Conservation (phyloP, 1,139 yeast species). For the Schwanniomyces etchellsii region DNA sequence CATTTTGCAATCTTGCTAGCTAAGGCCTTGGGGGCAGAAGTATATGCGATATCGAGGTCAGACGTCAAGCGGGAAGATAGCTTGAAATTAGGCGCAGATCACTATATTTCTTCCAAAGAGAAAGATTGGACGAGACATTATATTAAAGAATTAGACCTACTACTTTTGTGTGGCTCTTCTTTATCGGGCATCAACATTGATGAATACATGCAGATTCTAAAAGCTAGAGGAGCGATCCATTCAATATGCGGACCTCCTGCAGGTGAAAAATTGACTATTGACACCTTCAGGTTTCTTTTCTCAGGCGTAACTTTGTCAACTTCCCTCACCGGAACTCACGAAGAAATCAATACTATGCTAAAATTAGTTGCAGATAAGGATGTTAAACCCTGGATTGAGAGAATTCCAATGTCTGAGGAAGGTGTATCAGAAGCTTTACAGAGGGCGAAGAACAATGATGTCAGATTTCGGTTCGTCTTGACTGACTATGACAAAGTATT, state of each 20-base stretch:
- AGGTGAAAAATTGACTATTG: slow-evolving; percentile 22
- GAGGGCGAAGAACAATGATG: slow-evolving; percentile 43
- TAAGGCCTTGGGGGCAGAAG: slow-evolving; percentile 37
- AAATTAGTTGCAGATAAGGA: slow-evolving; percentile 33
- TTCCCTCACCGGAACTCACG: slow-evolving; percentile 31
- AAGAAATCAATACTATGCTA: slow-evolving; percentile 34
- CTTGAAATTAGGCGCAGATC: slow-evolving; percentile 30
- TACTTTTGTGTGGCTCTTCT: slow-evolving; percentile 44
- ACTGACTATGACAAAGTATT: slow-evolving; percentile 43
- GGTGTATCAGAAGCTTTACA: slow-evolving; percentile 24
- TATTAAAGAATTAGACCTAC: slow-evolving; percentile 37
- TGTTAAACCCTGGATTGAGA: slow-evolving; percentile 40
- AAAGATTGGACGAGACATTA: slow-evolving; percentile 25
- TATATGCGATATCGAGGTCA: slow-evolving; percentile 34
- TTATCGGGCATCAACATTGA: slow-evolving; percentile 29
- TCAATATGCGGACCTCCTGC: slow-evolving; percentile 50
- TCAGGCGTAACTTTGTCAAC: slow-evolving; percentile 8
- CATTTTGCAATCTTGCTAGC: slow-evolving; percentile 40
- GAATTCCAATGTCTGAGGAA: slow-evolving; percentile 30
- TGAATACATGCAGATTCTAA: slow-evolving; percentile 26
- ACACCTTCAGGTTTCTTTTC: slow-evolving; percentile 18
- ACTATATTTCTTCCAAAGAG: slow-evolving; percentile 35
- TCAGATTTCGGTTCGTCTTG: slow-evolving; percentile 60
- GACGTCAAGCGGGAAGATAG: slow-evolving; percentile 33
- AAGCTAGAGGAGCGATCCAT: slow-evolving; percentile 43